Evolutionary conservation across 257 asterid genomes (phyloP), one percentile per base, ranked within the genome.

Genomic region (Nemophila menziesii): DNA sequence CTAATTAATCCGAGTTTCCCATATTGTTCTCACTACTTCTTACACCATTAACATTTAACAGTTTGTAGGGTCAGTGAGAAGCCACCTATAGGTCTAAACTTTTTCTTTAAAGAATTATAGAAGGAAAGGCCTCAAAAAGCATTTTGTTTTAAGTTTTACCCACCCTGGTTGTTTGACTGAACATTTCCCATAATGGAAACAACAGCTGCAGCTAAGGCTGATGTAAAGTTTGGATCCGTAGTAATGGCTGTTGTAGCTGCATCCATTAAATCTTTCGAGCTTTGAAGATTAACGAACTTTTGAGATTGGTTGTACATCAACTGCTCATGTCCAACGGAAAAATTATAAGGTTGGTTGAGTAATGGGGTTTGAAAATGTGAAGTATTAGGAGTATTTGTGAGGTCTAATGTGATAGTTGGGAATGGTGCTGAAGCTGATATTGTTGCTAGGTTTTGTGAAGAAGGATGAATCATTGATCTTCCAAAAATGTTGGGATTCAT

Each of bases 401-500:
- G 74, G 58, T 73, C 81, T 24, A 73, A 34, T 11, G 71, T 68
- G 29, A 73, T 24, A 2, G 81, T 68, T 0, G 81, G 81, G 59
- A 73, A 73, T 11, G 81, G 81, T 0, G 81, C 57, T 1, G 81
- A 55, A 9, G 77, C 64, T 2, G 81, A 73, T 23, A 73, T 48
- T 16, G 81, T 65, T 16, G 77, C 69, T 40, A 59, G 0, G 47
- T 50, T 48, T 24, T 40, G 58, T 0, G 69, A 37, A 33, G 57
- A 48, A 16, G 60, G 65, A 14, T 50, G 51, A 24, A 52, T 33
- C 1, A 49, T 13, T 3, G 54, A 17, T 57, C 45, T 44, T 9
- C 55, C 37, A 12, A 54, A 42, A 14, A 46, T n/a, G 14, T 44
- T 51, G 1, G 58, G 49, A 45, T 33, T 63, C 14, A 43, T 46